Evolutionary conservation across 2,329 filamentous ascomycete species (phyloP).

Genomic region (Metarhizium guizhouense): DNA sequence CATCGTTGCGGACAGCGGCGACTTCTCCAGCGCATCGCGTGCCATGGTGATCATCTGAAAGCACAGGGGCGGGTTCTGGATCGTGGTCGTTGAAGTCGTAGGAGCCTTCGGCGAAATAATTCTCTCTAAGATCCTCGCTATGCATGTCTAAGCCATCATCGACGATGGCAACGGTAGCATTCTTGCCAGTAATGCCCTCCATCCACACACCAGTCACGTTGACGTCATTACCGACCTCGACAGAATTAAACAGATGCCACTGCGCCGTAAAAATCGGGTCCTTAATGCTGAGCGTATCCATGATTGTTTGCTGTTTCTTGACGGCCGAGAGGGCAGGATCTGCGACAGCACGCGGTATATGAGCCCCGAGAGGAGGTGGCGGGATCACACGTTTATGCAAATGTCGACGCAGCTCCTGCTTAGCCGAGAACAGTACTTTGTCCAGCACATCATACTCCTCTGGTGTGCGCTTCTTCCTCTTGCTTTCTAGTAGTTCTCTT

Average conservation of each 20-base stretch:
- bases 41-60: slow-evolving; percentile 81
- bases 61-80: slow-evolving; percentile 68
- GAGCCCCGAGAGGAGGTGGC: slow-evolving; percentile 22
- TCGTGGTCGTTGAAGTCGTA: slow-evolving; percentile 91
- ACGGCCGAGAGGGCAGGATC: slow-evolving; percentile 33
- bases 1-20: slow-evolving; percentile 81
- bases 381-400: slow-evolving; percentile 45
- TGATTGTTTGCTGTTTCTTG: slow-evolving; percentile 50
- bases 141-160: slow-evolving; percentile 96
- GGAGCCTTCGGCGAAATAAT: slow-evolving; percentile 88
- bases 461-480: slow-evolving; percentile 52
- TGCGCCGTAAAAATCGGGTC: slow-evolving; percentile 92
- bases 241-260: slow-evolving; percentile 87
- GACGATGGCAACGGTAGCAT: slow-evolving; percentile 84
- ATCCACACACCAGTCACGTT: slow-evolving; percentile 95
- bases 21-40: slow-evolving; percentile 94
- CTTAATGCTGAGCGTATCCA: slow-evolving; percentile 59
- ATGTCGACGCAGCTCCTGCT: slow-evolving; percentile 48
- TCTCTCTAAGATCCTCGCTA: slow-evolving; percentile 82
- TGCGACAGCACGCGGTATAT: slow-evolving; percentile 10
- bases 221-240: slow-evolving; percentile 78
- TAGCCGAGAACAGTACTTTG: slow-evolving; percentile 68
- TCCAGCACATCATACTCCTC: slow-evolving; percentile 54
- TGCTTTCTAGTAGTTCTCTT: slow-evolving; percentile 41
- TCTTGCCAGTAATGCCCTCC: slow-evolving; percentile 81